Evolutionary conservation across 2,329 filamentous ascomycete species (phyloP).

Genomic region (Botrytis sinoallii): DNA sequence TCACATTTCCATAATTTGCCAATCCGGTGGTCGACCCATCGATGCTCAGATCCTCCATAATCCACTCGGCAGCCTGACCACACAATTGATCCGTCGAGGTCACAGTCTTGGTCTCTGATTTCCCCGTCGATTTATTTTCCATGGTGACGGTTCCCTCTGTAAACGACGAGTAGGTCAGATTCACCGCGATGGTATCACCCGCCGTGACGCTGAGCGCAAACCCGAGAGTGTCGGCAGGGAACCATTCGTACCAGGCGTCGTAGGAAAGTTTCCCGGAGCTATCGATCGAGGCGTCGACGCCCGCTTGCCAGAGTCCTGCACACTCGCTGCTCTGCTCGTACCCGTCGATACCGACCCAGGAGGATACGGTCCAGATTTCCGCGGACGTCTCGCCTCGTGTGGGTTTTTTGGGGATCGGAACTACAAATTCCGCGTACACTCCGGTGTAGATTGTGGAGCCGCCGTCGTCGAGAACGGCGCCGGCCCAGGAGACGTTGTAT

Average conservation of each 20-base stretch:
- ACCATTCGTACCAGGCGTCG: constrained; percentile 60
- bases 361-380: background rate
- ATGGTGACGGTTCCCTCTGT: constrained; percentile 44
- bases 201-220: constrained; percentile 46
- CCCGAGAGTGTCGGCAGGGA: constrained; percentile 51
- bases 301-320: constrained; percentile 6
- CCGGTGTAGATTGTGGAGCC: constrained; percentile 37
- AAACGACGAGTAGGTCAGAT: constrained; percentile 39
- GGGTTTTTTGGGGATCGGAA: constrained; percentile 34
- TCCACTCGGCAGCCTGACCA: constrained; percentile 51
- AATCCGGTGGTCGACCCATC: constrained; percentile 41
- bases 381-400: background rate
- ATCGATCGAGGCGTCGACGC: background rate
- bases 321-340: background rate
- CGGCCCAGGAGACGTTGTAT: constrained; percentile 40
- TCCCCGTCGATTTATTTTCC: constrained; percentile 45
- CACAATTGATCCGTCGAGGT: constrained; percentile 36
- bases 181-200: constrained; percentile 39
- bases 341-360: constrained; percentile 16
- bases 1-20: constrained; percentile 46
- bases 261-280: constrained; percentile 33
- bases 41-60: constrained; percentile 48
- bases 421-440: constrained; percentile 39
- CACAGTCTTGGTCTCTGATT: constrained; percentile 44
- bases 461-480: constrained; percentile 37